These are phyloP conservation scores for Globisporangium spiculum DNA, from an alignment of 352 stramenopile genomes.

Conservation along the genomic window DNA sequence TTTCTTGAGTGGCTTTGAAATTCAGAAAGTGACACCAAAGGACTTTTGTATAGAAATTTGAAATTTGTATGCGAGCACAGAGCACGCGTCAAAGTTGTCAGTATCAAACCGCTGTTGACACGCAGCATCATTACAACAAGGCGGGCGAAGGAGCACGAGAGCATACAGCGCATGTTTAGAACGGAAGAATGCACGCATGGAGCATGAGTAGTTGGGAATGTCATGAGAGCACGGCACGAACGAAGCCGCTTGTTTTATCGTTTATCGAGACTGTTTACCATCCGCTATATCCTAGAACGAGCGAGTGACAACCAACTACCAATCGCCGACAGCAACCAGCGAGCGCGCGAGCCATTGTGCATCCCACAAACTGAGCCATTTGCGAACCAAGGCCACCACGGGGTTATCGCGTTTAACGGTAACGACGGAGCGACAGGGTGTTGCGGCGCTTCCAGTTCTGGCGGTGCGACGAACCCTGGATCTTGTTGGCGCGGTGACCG, in stretches of 20 bases:
- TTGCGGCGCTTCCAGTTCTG: slow-evolving; percentile 99
- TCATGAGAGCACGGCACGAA: slow-evolving; percentile 17
- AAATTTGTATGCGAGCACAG: no score
- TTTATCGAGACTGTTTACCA: slow-evolving; percentile 4
- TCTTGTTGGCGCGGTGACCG: slow-evolving; percentile 99
- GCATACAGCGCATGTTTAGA: neutral
- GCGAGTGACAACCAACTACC: slow-evolving; percentile 7
- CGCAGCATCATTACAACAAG: no score
- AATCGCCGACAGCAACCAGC: slow-evolving; percentile 1
- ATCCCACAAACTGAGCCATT: slow-evolving; percentile 16
- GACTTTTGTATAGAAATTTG: no score
- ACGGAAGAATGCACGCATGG: neutral
- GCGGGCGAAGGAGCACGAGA: neutral
- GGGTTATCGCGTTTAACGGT: slow-evolving; percentile 82
- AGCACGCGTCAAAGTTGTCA: no score
- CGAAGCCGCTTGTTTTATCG: slow-evolving; percentile 12
- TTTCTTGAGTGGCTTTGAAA: neutral
- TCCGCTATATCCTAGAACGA: slow-evolving; percentile 4
- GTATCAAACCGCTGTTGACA: no score
- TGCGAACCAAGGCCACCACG: slow-evolving; percentile 10
- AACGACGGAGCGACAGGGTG: slow-evolving; percentile 97
- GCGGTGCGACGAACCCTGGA: slow-evolving; percentile 96
- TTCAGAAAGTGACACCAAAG: slow-evolving; percentile 1
- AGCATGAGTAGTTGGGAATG: neutral
- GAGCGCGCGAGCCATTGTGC: neutral